Percentiles rank a stretch among this genome's conserved stretches.
Conservation (phyloP, 345 rosid genomes). For the Fremontodendron californicum region DNA sequence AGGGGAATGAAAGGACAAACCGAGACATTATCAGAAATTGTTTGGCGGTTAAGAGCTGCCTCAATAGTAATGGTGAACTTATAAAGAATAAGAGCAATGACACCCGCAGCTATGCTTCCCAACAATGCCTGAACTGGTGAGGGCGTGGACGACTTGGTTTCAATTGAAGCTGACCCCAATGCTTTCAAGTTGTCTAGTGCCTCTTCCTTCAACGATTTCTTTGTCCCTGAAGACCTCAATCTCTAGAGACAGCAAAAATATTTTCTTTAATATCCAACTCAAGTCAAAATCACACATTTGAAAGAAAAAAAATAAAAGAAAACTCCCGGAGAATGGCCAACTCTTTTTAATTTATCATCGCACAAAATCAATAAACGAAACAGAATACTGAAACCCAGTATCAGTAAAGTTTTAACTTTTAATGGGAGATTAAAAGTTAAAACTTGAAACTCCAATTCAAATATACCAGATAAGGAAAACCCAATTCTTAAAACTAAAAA, state of each 20-base stretch:
- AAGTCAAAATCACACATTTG: not conserved
- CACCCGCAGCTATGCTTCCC: slow-evolving; percentile 72
- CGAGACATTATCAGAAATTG: slow-evolving; percentile 31
- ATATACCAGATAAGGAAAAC: not conserved
- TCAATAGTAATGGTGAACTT: slow-evolving; percentile 80
- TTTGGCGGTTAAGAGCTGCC: slow-evolving; percentile 70
- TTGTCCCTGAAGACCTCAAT: slow-evolving; percentile 64
- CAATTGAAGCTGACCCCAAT: slow-evolving; percentile 51
- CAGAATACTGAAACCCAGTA: not conserved
- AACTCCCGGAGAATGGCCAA: not conserved
- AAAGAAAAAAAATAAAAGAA: not conserved
- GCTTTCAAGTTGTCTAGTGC: slow-evolving; percentile 72
- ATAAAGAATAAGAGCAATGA: slow-evolving; percentile 79
- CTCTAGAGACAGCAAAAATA: slow-evolving; percentile 37
- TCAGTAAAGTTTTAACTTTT: not conserved
- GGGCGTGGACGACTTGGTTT: slow-evolving; percentile 48
- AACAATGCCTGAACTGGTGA: slow-evolving; percentile 75
- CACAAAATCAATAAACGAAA: not conserved
- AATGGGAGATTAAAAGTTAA: not conserved
- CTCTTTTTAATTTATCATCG: too few relatives aligned
- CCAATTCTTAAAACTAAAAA: not conserved
- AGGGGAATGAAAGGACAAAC: not conserved
- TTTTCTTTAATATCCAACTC: slow-evolving; percentile 3
- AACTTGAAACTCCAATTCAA: not conserved
- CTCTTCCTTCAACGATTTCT: slow-evolving; percentile 72